These are phyloP conservation scores for Psilocybe cyanescens DNA, from an alignment of 768 basidiomycete genomes.

Conservation along the genomic window DNA sequence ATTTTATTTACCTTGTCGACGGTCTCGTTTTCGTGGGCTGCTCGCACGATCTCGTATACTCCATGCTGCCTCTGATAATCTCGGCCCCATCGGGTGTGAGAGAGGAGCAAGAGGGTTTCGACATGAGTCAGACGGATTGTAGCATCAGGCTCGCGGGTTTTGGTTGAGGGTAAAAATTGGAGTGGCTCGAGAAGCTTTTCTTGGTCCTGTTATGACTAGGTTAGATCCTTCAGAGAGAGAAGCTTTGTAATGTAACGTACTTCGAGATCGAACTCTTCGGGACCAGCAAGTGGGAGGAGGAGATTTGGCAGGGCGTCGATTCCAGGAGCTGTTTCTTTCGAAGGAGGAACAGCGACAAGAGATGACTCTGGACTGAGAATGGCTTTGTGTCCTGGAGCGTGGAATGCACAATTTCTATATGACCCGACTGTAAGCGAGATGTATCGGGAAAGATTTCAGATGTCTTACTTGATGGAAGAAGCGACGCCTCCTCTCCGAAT, in stretches of 20 bases:
- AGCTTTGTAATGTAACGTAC: slow-evolving; percentile 38
- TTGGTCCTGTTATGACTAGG: slow-evolving; percentile 61
- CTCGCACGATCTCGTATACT: slow-evolving; percentile 84
- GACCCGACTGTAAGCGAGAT: slow-evolving; percentile 14
- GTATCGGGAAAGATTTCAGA: background rate
- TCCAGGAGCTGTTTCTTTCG: slow-evolving; percentile 64
- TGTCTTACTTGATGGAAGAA: slow-evolving; percentile 80
- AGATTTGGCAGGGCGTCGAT: slow-evolving; percentile 86
- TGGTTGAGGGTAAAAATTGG: slow-evolving; percentile 87
- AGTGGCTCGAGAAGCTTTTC: slow-evolving; percentile 83
- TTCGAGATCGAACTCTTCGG: slow-evolving; percentile 94
- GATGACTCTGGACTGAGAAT: slow-evolving; percentile 70
- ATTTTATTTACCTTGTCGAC: slow-evolving; percentile 66
- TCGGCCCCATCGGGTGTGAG: slow-evolving; percentile 88
- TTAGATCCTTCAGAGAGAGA: background rate
- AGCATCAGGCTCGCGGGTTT: slow-evolving; percentile 80
- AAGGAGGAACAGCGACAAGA: slow-evolving; percentile 59
- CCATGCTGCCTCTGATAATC: slow-evolving; percentile 80
- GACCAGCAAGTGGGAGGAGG: slow-evolving; percentile 89
- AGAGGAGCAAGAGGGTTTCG: slow-evolving; percentile 89
- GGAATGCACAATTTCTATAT: slow-evolving; percentile 78
- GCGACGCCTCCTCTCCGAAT: slow-evolving; percentile 89
- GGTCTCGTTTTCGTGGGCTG: slow-evolving; percentile 75
- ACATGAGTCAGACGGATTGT: slow-evolving; percentile 80
- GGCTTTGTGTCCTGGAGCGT: slow-evolving; percentile 68